Conservation (phyloP, 2,329 filamentous ascomycete genomes). For the Aureobasidium melanogenum region DNA sequence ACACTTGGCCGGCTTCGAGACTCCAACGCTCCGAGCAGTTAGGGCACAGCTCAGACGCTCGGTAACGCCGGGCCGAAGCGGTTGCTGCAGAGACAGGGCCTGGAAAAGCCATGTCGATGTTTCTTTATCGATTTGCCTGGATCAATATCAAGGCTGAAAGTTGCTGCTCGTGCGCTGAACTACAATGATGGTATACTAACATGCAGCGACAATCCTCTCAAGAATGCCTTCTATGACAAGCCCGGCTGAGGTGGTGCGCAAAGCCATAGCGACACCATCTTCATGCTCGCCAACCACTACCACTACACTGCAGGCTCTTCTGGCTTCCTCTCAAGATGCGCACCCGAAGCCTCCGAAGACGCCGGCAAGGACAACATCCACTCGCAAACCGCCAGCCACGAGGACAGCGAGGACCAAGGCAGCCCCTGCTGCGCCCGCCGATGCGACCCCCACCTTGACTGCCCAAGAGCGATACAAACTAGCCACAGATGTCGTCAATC, state of each 20-base stretch:
- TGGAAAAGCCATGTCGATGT: slow-evolving; percentile 2
- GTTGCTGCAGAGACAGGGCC: slow-evolving; percentile 3
- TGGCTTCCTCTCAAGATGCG: background rate
- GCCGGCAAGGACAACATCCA: background rate
- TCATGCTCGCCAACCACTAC: background rate
- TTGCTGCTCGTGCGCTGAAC: background rate
- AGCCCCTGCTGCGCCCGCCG: slow-evolving; percentile 9
- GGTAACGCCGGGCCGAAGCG: background rate
- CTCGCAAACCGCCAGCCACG: background rate
- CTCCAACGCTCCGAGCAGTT: slow-evolving; percentile 4
- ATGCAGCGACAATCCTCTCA: background rate
- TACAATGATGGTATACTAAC: slow-evolving; percentile 3
- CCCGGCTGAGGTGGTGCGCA: slow-evolving; percentile 1
- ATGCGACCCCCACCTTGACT: slow-evolving; percentile 32
- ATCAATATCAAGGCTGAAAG: background rate
- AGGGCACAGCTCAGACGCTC: background rate
- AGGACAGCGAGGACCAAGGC: background rate
- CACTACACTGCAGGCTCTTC: background rate
- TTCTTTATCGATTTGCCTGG: background rate
- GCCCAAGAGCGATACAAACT: slow-evolving; percentile 56
- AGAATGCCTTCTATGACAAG: background rate
- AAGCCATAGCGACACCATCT: background rate
- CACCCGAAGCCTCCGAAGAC: background rate
- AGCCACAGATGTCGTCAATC: slow-evolving; percentile 66
- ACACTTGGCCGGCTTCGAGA: background rate